Conservation (phyloP, 805 yeast genomes). For the Teunomyces funiuensis region DNA sequence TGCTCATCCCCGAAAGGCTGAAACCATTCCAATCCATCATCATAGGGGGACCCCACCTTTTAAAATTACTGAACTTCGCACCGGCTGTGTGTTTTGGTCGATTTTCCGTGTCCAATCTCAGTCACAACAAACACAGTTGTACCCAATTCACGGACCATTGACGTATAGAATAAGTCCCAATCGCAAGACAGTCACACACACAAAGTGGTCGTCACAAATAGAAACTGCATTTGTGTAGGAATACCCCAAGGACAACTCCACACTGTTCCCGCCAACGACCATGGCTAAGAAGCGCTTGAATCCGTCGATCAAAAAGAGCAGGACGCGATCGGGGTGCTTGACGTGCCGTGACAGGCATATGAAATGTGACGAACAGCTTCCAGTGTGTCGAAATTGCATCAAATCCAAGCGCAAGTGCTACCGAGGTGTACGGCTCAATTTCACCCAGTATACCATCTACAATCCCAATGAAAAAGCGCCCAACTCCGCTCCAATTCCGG, state of each 20-base stretch:
- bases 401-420: conserved; percentile 49
- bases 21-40: neutral
- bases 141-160: conserved; percentile 2
- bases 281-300: conserved; percentile 28
- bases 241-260: conserved; percentile 3
- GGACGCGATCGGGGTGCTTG: conserved; percentile 53
- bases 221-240: too few relatives aligned
- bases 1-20: conserved; percentile 1
- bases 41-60: neutral
- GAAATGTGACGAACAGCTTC: conserved; percentile 65
- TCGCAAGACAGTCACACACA: too few relatives aligned
- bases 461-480: conserved; percentile 11
- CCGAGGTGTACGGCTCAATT: conserved; percentile 47
- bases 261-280: neutral
- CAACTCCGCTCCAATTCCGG: neutral
- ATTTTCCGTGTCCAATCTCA: conserved; percentile 4
- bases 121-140: conserved; percentile 4
- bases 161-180: neutral
- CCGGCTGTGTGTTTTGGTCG: neutral
- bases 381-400: conserved; percentile 58
- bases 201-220: too few relatives aligned
- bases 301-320: conserved; percentile 28
- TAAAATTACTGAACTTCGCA: neutral
- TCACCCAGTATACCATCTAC: conserved; percentile 41
- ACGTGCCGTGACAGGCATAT: conserved; percentile 66